phyloP scores from a whole-genome alignment of 164 flowering plant species.

The Vitis riparia region DNA sequence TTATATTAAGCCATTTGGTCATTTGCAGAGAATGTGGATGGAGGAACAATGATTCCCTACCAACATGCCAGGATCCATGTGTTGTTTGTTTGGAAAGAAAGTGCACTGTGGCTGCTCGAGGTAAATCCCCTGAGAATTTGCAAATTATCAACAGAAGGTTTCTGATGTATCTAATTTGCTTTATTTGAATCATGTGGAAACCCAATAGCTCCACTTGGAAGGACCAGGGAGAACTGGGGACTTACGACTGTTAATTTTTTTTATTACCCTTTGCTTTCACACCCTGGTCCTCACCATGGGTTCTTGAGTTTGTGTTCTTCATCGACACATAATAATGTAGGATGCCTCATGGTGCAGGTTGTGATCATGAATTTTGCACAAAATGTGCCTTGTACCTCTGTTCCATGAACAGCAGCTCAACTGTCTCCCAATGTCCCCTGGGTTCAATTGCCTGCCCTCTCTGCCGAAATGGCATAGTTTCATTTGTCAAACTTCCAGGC shows the following conservation, averaged over 20 bases:
- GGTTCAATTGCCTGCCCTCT: conserved; percentile 96
- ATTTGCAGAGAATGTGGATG: conserved; percentile 85
- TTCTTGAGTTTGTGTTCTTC: too few species aligned
- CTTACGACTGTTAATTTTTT: too few species aligned
- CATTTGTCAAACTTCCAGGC: conserved; percentile 64
- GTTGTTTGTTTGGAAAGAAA: conserved; percentile 87
- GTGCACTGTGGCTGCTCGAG: conserved; percentile 90
- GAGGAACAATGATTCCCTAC: conserved; percentile 41
- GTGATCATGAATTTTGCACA: conserved; percentile 89
- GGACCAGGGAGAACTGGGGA: too few species aligned
- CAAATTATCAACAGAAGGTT: background rate
- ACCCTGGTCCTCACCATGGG: too few species aligned
- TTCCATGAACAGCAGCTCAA: conserved; percentile 54
- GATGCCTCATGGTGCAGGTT: conserved; percentile 51
- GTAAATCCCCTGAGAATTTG: conserved; percentile 30
- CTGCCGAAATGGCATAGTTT: conserved; percentile 84
- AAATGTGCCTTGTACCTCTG: conserved; percentile 85
- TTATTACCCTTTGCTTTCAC: too few species aligned
- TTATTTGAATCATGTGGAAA: too few species aligned
- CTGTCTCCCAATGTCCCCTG: conserved; percentile 45
- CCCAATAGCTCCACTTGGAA: too few species aligned
- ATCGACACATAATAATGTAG: background rate
- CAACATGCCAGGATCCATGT: conserved; percentile 73
- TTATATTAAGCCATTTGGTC: background rate
- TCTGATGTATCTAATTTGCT: background rate